Evolutionary conservation across 176 grass and related monocot genomes (phyloP).

Genomic region (Eragrostis nindensis): DNA sequence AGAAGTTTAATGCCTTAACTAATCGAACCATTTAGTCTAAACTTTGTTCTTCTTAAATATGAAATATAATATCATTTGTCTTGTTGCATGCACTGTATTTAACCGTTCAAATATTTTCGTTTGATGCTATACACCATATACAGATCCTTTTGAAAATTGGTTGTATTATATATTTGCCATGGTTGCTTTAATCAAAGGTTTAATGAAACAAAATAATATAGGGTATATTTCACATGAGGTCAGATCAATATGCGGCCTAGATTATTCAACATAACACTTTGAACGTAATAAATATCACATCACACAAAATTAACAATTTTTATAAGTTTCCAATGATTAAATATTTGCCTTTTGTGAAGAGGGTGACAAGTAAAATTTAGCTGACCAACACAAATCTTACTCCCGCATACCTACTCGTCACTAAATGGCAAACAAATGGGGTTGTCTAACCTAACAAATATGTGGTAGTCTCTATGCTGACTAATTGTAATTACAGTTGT

Average conservation of each 20-base stretch:
- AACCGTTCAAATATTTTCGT: too few relatives aligned
- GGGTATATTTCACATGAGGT: neutral
- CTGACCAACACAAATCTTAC: neutral
- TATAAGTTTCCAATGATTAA: too few relatives aligned
- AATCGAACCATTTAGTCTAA: neutral
- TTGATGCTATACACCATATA: neutral
- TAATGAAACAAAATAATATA: too few relatives aligned
- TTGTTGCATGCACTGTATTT: too few relatives aligned
- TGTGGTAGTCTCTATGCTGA: neutral
- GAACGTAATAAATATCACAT: too few relatives aligned
- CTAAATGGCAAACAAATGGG: neutral
- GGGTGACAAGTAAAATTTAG: neutral
- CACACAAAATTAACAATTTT: too few relatives aligned
- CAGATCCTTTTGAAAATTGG: too few relatives aligned
- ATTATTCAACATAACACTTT: too few relatives aligned
- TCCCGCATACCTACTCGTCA: neutral
- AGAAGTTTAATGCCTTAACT: neutral
- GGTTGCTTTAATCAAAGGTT: too few relatives aligned
- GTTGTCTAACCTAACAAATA: neutral
- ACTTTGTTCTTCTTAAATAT: neutral
- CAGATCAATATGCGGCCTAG: too few relatives aligned
- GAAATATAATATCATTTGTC: neutral
- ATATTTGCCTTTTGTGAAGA: too few relatives aligned
- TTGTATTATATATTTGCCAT: too few relatives aligned
- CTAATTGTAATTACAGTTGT: neutral